Evolutionary conservation across 768 basidiomycete genomes (phyloP).

Genomic region (Flagelloscypha sp.): DNA sequence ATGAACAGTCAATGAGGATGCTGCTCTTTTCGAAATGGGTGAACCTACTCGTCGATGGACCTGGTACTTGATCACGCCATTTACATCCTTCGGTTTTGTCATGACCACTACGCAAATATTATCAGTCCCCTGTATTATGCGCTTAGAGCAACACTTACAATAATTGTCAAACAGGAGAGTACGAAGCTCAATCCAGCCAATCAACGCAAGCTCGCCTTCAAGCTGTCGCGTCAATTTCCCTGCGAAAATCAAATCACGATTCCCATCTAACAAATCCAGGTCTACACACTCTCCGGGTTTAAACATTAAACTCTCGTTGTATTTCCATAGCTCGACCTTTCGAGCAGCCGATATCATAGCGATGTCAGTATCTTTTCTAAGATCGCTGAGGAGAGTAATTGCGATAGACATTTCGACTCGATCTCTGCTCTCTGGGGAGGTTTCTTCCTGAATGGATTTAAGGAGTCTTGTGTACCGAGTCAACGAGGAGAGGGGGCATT

Average conservation of each 20-base stretch:
- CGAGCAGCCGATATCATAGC: conserved; percentile 55
- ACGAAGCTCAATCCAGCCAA: conserved; percentile 78
- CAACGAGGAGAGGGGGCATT: conserved; percentile 56
- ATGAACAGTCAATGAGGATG: conserved; percentile 2
- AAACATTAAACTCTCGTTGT: conserved; percentile 43
- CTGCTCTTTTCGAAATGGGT: background rate
- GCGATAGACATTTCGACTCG: conserved; percentile 53
- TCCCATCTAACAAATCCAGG: conserved; percentile 57
- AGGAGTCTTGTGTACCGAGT: conserved; percentile 58
- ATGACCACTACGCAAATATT: conserved; percentile 50
- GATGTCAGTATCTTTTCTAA: conserved; percentile 53
- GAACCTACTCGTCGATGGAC: conserved; percentile 46
- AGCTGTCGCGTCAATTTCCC: conserved; percentile 56
- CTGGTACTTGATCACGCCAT: conserved; percentile 45
- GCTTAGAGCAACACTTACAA: conserved; percentile 25
- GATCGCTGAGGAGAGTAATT: conserved; percentile 51
- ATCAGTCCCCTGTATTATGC: no score
- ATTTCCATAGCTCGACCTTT: conserved; percentile 57
- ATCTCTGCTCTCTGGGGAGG: conserved; percentile 48
- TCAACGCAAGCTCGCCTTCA: conserved; percentile 75
- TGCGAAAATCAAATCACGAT: conserved; percentile 51
- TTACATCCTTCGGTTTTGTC: conserved; percentile 50
- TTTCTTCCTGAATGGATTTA: conserved; percentile 46
- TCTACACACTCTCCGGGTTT: conserved; percentile 50
- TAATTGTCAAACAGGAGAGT: conserved; percentile 70